Evolutionary conservation across 2,329 filamentous ascomycete species (phyloP).

Genomic region (Fonsecaea nubica): DNA sequence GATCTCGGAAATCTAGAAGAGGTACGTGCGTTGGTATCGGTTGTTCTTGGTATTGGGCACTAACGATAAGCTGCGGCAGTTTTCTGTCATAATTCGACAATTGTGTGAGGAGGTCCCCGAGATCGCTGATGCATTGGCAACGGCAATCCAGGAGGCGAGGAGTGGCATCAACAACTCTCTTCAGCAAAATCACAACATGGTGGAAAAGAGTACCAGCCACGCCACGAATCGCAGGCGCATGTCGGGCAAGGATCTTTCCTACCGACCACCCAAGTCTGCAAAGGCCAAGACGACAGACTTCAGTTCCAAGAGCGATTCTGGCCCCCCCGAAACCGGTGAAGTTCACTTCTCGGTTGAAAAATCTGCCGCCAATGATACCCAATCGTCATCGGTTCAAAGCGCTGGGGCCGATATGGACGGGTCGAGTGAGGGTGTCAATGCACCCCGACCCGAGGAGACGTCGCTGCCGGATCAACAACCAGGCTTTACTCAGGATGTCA

Average conservation of each 20-base stretch:
- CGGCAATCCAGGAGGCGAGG: not conserved
- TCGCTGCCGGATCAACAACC: no score
- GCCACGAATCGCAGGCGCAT: not conserved
- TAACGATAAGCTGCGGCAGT: not conserved
- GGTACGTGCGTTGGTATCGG: not conserved
- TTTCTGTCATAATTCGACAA: not conserved
- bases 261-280: not conserved
- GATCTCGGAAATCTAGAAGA: not conserved
- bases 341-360: no score
- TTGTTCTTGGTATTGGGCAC: no score
- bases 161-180: not conserved
- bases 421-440: no score
- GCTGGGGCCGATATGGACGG: no score
- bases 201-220: not conserved
- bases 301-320: no score
- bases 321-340: no score
- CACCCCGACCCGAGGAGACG: no score
- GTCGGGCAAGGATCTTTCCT: not conserved
- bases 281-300: no score
- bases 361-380: no score
- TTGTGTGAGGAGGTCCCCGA: not conserved
- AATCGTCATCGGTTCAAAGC: no score
- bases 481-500: no score
- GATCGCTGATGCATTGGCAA: not conserved
- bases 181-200: not conserved